A percentile compares a stretch with the other conserved stretches of the same genome.
Evolutionary conservation across 768 basidiomycete species (phyloP).

Genomic region (Dioszegia hungarica): DNA sequence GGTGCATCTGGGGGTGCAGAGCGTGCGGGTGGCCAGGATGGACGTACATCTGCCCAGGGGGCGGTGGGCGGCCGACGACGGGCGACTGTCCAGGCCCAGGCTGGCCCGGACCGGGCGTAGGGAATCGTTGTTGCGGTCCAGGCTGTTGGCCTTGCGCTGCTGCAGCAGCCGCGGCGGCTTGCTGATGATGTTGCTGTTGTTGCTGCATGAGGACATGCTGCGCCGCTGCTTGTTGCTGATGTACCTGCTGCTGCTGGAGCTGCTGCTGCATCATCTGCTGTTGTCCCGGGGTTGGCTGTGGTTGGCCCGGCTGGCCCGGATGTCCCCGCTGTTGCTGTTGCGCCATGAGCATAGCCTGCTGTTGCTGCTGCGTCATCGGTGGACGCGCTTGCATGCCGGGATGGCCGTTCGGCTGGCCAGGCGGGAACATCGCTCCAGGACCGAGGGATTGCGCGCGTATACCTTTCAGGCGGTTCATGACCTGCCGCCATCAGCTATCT

Average conservation of each 20-base stretch:
- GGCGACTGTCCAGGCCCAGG: slow-evolving; percentile 1
- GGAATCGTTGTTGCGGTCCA: slow-evolving; percentile 17
- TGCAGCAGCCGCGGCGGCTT: slow-evolving; percentile 1
- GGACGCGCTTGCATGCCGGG: slow-evolving; percentile 18
- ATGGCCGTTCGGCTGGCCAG: slow-evolving; percentile 6
- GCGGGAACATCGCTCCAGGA: slow-evolving; percentile 9
- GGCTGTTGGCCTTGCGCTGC: background rate
- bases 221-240: background rate
- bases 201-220: slow-evolving; percentile 1
- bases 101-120: slow-evolving; percentile 16
- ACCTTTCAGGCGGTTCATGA: slow-evolving; percentile 33
- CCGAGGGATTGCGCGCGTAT: slow-evolving; percentile 17
- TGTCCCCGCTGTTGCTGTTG: slow-evolving; percentile 6
- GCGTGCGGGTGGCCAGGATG: slow-evolving; percentile 14
- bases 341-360: slow-evolving; percentile 13
- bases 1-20: background rate
- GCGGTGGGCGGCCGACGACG: slow-evolving; percentile 16
- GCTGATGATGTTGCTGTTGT: slow-evolving; percentile 6
- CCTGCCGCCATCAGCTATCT: slow-evolving; percentile 18
- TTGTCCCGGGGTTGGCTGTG: slow-evolving; percentile 24
- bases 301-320: slow-evolving; percentile 11
- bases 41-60: slow-evolving; percentile 21
- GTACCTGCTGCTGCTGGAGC: slow-evolving; percentile 2
- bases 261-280: slow-evolving; percentile 25
- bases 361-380: slow-evolving; percentile 13